phyloP scores from a whole-genome alignment of 768 basidiomycete genomes.

The Mycena pura region DNA sequence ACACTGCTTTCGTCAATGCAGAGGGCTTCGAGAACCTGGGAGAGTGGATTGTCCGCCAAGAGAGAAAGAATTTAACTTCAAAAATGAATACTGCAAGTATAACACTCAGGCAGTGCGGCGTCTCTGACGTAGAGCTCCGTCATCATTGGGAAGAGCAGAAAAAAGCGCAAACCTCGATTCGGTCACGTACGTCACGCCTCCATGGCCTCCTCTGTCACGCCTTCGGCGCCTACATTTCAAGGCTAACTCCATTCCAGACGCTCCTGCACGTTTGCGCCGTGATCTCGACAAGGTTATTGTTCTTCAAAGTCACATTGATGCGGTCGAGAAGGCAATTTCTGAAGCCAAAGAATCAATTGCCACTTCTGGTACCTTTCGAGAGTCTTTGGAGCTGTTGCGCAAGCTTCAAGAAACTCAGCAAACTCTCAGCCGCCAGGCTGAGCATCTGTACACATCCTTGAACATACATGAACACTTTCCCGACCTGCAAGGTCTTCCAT shows the following conservation, averaged over 20 bases:
- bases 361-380: background rate
- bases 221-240: too few species aligned
- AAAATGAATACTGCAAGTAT: constrained; percentile 24
- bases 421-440: constrained; percentile 31
- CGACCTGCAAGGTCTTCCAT: constrained; percentile 35
- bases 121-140: constrained; percentile 27
- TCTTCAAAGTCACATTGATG: constrained; percentile 38
- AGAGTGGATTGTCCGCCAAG: constrained; percentile 37
- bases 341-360: constrained; percentile 16
- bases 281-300: constrained; percentile 39
- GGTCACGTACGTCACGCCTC: constrained; percentile 31
- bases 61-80: constrained; percentile 12
- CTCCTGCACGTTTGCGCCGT: constrained; percentile 37
- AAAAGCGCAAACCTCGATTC: constrained; percentile 37
- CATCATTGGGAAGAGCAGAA: constrained; percentile 43
- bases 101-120: constrained; percentile 25
- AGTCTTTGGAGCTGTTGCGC: constrained; percentile 22
- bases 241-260: too few species aligned
- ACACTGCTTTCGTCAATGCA: constrained; percentile 32
- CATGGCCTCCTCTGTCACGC: background rate
- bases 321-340: constrained; percentile 32
- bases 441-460: constrained; percentile 41
- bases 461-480: constrained; percentile 42
- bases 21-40: constrained; percentile 40
- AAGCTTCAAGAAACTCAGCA: constrained; percentile 30